A percentile compares a stretch with the other conserved stretches of the same genome.
These are phyloP conservation scores for Cladophialophora exuberans DNA, from an alignment of 2,329 filamentous ascomycete genomes.

Conservation along the genomic window DNA sequence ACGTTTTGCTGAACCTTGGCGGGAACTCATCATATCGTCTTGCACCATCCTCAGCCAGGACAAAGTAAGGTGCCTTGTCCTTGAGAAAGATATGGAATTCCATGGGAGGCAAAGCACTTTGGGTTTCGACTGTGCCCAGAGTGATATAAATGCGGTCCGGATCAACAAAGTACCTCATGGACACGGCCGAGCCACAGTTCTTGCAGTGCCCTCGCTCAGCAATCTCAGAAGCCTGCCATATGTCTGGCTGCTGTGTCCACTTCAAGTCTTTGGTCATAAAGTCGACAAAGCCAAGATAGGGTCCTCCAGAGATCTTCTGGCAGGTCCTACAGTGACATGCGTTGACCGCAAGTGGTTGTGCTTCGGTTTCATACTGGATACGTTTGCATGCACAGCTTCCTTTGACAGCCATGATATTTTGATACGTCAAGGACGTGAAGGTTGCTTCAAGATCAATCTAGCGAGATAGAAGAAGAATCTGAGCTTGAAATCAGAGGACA, in stretches of 20 bases:
- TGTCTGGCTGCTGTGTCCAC: constrained; percentile 42
- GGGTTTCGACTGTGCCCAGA: constrained; percentile 45
- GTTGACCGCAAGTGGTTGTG: constrained; percentile 40
- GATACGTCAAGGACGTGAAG: not conserved
- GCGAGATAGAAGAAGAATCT: too few relatives aligned
- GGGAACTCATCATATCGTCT: constrained; percentile 35
- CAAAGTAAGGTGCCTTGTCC: constrained; percentile 46
- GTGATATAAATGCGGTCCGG: constrained; percentile 41
- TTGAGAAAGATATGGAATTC: constrained; percentile 50
- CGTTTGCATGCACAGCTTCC: constrained; percentile 32
- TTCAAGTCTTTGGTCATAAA: constrained; percentile 37
- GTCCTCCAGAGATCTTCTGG: constrained; percentile 51
- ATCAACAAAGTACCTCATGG: constrained; percentile 45
- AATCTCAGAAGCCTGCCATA: constrained; percentile 40
- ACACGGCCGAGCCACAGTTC: constrained; percentile 51
- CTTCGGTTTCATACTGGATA: constrained; percentile 22
- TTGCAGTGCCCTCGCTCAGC: constrained; percentile 51
- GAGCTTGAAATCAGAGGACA: too few relatives aligned
- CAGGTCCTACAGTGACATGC: constrained; percentile 56
- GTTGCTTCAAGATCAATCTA: too few relatives aligned
- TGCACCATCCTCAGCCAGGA: constrained; percentile 43
- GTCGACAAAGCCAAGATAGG: constrained; percentile 48
- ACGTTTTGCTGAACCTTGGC: constrained; percentile 30
- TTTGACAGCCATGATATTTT: constrained; percentile 27
- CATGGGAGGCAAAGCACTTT: constrained; percentile 35